These are phyloP conservation scores for Chionographis japonica DNA, from an alignment of 106 monocot genomes.

Conservation along the genomic window DNA sequence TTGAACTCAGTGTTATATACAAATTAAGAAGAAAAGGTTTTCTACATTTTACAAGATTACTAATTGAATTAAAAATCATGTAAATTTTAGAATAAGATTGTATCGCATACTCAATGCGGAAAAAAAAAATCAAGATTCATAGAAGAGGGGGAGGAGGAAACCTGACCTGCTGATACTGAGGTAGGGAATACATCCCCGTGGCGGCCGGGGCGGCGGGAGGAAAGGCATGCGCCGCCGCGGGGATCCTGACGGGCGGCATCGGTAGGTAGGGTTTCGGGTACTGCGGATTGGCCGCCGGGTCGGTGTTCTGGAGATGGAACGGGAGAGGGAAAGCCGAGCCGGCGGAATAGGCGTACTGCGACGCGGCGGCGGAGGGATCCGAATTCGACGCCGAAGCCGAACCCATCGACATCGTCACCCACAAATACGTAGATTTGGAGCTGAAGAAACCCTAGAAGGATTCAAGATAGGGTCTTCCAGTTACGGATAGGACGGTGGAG, in stretches of 20 bases:
- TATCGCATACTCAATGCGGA: no score
- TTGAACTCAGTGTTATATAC: no score
- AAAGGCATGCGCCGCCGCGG: slow-evolving; percentile 5
- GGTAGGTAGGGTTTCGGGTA: slow-evolving; percentile 10
- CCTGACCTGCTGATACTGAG: slow-evolving; percentile 63
- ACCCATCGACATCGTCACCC: slow-evolving; percentile 15
- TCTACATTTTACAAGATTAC: no score
- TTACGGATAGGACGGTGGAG: no score
- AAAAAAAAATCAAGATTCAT: not conserved
- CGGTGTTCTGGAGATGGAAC: slow-evolving; percentile 55
- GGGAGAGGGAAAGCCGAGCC: slow-evolving; percentile 52
- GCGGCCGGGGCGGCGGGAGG: slow-evolving; percentile 7
- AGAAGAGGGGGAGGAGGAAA: not conserved
- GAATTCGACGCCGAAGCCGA: slow-evolving; percentile 14
- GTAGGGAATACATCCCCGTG: slow-evolving; percentile 30
- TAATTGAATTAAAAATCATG: no score
- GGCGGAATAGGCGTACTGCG: slow-evolving; percentile 25
- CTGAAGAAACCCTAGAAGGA: not conserved
- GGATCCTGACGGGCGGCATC: slow-evolving; percentile 17
- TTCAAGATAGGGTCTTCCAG: no score
- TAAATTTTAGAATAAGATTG: no score
- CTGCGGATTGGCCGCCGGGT: slow-evolving; percentile 3
- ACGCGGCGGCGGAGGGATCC: not conserved
- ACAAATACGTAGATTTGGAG: not conserved
- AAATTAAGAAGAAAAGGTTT: no score